Evolutionary conservation across 2,329 filamentous ascomycete species (phyloP), one percentile per base, ranked within the genome.

Genomic region (Didymella segeticola): DNA sequence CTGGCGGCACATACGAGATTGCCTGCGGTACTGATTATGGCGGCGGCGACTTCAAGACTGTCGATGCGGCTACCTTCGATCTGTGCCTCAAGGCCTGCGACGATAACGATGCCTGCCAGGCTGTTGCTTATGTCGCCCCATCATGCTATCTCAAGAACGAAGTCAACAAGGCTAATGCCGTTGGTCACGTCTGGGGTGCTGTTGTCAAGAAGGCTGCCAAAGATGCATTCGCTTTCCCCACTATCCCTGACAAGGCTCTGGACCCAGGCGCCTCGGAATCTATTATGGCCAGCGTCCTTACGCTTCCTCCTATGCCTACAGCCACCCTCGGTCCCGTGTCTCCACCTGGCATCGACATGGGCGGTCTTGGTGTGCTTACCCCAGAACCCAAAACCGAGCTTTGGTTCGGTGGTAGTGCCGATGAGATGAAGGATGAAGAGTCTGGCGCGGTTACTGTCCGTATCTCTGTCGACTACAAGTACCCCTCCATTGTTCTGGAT

Each of bases 101-200:
- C 29, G 30, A 34, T 22, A 53, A 53, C 11, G 42, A 53, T 37
- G 49, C 49, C 41, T 53, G 49, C 11, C 42, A 53, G 29, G 49
- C 42, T 14, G 41, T 53, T 17, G 29, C 42, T 14, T 53, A 47
- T n/a, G 49, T 45, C 27, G 43, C 49, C 15, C 29, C 36, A 17
- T 27, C 43, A 22, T 53, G 49, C 36, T 53, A 53, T 14, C 42
- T 53, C 11, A 53, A 53, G 42, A 53, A 53, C 17, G 49, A 53
- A 39, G 36, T 47, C 49, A 53, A 46, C 29, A 33, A 41, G 30
- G 42, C 36, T 15, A 30, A 25, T 9, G 23, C 29, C 12, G 49
- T 20, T 14, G 30, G 15, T 20, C 36, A 53, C 15, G 49, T 53
- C 11, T 53, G 49, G 49, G 42, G 49, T 29, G 49, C 49, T 7